Evolutionary conservation across 495 filamentous ascomycete genomes (phyloP), one percentile per base, ranked within the genome.

Genomic region (Daldinia caldariorum): DNA sequence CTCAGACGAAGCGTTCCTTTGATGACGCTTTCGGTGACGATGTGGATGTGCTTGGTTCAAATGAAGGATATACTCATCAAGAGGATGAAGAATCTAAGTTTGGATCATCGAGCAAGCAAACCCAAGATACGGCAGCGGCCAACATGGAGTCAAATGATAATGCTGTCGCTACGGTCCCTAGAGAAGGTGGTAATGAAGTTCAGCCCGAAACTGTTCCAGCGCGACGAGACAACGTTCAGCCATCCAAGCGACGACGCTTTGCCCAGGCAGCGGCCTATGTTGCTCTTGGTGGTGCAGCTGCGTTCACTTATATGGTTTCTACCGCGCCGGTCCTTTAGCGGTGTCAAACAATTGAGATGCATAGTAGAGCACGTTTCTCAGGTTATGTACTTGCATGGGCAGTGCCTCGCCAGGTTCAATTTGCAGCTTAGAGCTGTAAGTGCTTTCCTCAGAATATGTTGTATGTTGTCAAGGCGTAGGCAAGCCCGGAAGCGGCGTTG

Each of bases 241-340:
- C 75, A 10, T 65, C 66, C 12, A 79, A 79, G 70, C 66, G 70
- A 54, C 74, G 69, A 5, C 75, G 77, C 51, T 54, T 77, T 12
- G 72, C 74, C 6, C 61, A 74, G 55, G 76, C 70, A 37, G 67
- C 71, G 10, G 77, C 74, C 37, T 77, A 73, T 45, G 75, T 76
- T n/a, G 77, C 74, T 29, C 56, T 79, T 2, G 77, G 77, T 32
- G 72, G 75, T 53, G 77, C 73, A 29, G 75, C 74, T 0, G 74
- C 71, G 14, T 75, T 77, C 49, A 78, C 77, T 20, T 74, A 73
- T 29, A 59, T 79, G 54, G 74, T 79, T n/a, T 76, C 72, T 20
- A 76, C 77, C 34, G 77, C 77, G 12, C 77, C 77, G 0, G 63
- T 62, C 26, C 66, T 79, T 10, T 78, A 32, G 9, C 1, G 3